Evolutionary conservation across 2,329 filamentous ascomycete species (phyloP), one percentile per base, ranked within the genome.

Genomic region (Aspergillus sergii): DNA sequence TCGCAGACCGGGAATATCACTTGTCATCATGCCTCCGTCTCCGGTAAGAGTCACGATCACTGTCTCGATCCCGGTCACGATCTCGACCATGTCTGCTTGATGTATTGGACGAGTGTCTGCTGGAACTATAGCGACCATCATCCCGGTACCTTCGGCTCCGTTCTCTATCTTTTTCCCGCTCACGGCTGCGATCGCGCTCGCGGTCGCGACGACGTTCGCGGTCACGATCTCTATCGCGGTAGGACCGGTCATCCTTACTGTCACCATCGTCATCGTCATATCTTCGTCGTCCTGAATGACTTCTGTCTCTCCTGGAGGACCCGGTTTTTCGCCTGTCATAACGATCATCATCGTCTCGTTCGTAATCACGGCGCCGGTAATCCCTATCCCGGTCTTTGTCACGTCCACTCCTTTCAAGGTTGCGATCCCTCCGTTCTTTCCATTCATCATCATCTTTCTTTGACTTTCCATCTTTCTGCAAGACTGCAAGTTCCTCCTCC

Each of bases 401-500:
- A 39, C 79, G 73, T 14, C 75, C 74, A 63, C 71, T 77, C 66
- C 73, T 77, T 58, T 78, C 76, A 58, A 81, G 67, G 62, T 82
- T 82, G 57, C 76, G 75, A 71, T 83, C 78, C 61, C 79, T 72
- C 68, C 79, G 74, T 57, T 82, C 78, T 65, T 78, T 77, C 79
- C 79, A 81, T 57, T 81, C 77, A 58, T 81, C 78, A 57, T 80
- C 76, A 39, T 76, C 70, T 45, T 79, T 77, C 64, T 81, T 80
- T 21, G 74, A 69, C 53, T 83, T 82, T 62, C 83, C 77, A 48
- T 82, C 78, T 70, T 85, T 84, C 55, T 84, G 76, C 66, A 82
- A 76, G 62, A 76, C 76, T 68, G 86, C 82, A 19, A 89, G 75
- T 69, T 89, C 88, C 61, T 88, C 86, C 73, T 89, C 86, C 0